Percentiles rank a stretch among this genome's conserved stretches.
Conservation (phyloP, 805 yeast genomes). For the Sugiyamaella lignohabitans region DNA sequence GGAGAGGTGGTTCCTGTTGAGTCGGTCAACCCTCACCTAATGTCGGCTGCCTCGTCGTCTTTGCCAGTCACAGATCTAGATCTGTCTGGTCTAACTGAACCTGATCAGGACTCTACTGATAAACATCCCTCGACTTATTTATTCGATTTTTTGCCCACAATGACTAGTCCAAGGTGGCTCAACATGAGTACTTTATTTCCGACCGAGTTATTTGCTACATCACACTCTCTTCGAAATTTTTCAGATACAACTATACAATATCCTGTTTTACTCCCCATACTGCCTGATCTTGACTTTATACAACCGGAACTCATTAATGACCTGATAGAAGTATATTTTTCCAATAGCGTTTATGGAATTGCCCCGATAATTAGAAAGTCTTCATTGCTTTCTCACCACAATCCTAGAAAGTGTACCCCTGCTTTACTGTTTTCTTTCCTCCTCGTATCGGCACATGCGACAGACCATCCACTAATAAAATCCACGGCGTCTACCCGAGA, state of each 20-base stretch:
- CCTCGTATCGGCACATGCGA: conserved; percentile 28
- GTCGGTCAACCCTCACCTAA: neutral
- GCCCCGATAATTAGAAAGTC: conserved; percentile 25
- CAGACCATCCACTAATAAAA: conserved; percentile 26
- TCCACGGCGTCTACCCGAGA: conserved; percentile 26
- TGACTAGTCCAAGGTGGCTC: conserved; percentile 13
- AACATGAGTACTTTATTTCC: conserved; percentile 11
- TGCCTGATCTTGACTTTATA: conserved; percentile 15
- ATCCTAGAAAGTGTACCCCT: conserved; percentile 21
- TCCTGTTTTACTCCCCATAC: conserved; percentile 20
- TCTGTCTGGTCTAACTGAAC: neutral
- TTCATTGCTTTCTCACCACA: conserved; percentile 21
- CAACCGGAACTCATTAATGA: conserved; percentile 22
- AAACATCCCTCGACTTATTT: no score
- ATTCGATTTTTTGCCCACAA: conserved; percentile 4
- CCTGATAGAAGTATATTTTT: conserved; percentile 25
- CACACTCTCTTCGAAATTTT: neutral
- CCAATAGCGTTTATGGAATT: conserved; percentile 25
- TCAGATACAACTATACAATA: conserved; percentile 4
- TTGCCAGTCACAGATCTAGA: neutral
- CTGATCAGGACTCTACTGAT: conserved; percentile 1
- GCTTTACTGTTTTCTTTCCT: conserved; percentile 25
- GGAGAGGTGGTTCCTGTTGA: no score
- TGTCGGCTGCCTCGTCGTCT: no score
- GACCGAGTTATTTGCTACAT: conserved; percentile 9